phyloP scores from a whole-genome alignment of 2,329 filamentous ascomycete species.

The Grosmannia huntii region DNA sequence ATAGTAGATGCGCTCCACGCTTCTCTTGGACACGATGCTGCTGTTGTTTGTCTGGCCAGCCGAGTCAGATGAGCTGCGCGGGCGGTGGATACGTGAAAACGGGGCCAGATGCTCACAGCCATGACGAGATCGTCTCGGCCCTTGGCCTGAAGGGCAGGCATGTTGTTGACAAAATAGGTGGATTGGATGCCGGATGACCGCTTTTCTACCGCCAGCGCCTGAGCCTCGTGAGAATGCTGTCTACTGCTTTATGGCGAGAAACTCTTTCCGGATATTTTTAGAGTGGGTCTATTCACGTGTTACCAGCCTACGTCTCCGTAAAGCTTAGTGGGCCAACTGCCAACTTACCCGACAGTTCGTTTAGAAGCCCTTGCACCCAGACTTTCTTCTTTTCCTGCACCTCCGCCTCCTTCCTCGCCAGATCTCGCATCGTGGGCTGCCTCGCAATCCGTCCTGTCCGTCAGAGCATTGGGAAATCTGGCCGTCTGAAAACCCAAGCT shows the following conservation, averaged over 20 bases:
- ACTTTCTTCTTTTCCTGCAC: neutral
- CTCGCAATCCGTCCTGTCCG: neutral
- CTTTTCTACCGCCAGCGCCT: neutral
- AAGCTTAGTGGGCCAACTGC: neutral
- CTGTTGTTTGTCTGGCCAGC: conserved; percentile 66
- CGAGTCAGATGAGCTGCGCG: neutral
- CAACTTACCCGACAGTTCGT: neutral
- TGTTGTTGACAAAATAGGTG: neutral
- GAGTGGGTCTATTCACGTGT: neutral
- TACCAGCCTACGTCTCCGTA: neutral
- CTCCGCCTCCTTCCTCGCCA: neutral
- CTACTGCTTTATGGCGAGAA: too few relatives aligned
- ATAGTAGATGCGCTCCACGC: conserved; percentile 82
- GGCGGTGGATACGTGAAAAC: neutral
- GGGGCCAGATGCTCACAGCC: conserved; percentile 26
- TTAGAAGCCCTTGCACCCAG: neutral
- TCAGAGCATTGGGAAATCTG: neutral
- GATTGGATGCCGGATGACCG: neutral
- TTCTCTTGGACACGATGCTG: conserved; percentile 84
- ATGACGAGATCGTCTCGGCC: conserved; percentile 38
- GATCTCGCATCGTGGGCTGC: neutral
- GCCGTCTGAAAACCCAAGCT: neutral
- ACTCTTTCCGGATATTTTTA: neutral
- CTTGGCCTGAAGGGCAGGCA: conserved; percentile 1
- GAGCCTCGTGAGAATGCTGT: neutral